Evolutionary conservation across 75 land plant species (phyloP), one percentile per base, ranked within the genome.

Genomic region (Cupressus sempervirens): DNA sequence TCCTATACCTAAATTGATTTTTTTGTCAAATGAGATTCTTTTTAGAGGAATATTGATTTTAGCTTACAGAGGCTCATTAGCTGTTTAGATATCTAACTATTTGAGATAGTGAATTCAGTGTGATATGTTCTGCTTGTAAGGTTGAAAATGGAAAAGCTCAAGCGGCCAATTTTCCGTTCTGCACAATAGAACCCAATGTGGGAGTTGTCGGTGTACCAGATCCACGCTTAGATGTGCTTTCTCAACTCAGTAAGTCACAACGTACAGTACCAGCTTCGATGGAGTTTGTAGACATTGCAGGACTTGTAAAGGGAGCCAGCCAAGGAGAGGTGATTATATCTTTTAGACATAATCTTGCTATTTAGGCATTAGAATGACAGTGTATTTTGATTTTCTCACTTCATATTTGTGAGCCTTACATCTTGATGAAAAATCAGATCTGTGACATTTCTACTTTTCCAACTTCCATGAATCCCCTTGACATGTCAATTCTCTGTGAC

Each of bases 81-180:
- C 35, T 72, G 35, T 72, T 11, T 72, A 72, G 74, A 30, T 72
- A 72, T 29, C 35, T 72, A 32, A 12, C 14, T 72, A 13, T 32
- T 72, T 30, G 35, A 23, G 74, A 72, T 29, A 72, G 15, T 72
- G 46, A 72, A 14, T 80, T 84, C 14, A 79, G 34, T 84, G 85
- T 77, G 54, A 54, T 52, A 35, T 67, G 32, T 43, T 74, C 20
- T 54, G 20, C 50, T 50, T 85, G 73, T 76, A 72, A 96, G 99
- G 98, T 96, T 68, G 99, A 98, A 87, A 98, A 96, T 90, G 99
- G 96, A n/a, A 98, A 96, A 88, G 99, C 99, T 65, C 99, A 98
- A 86, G 99, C 99, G 40, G 99, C 99, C 20, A 98, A 98, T 84
- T 98, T 93, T 86, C 99, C 99, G 16, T 98, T 98, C 70, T 98